phyloP scores from a whole-genome alignment of 2,329 filamentous ascomycete species.

The Colletotrichum navitas region DNA sequence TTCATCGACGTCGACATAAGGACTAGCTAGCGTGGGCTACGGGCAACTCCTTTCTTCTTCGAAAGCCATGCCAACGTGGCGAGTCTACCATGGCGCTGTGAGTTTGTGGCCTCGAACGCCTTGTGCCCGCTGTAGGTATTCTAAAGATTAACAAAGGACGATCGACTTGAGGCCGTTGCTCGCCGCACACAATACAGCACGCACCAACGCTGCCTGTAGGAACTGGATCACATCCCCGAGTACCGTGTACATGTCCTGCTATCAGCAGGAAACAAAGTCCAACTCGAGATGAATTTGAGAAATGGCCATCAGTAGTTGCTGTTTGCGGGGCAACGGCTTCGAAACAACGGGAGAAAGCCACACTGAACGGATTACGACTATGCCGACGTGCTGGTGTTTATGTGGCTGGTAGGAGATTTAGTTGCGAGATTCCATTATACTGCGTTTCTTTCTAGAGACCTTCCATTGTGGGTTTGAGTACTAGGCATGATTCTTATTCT shows the following conservation, averaged over 20 bases:
- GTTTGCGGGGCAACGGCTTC: constrained; percentile 3
- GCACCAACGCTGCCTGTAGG: constrained; percentile 1
- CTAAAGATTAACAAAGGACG: constrained; percentile 26
- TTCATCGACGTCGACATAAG: not conserved
- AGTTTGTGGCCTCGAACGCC: not conserved
- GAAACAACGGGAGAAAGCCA: not conserved
- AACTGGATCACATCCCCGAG: not conserved
- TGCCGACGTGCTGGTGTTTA: too few species aligned
- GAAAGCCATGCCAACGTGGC: constrained; percentile 3
- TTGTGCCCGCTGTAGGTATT: not conserved
- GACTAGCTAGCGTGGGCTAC: not conserved
- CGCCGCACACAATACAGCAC: not conserved
- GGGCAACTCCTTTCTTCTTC: constrained; percentile 20
- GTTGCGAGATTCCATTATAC: too few species aligned
- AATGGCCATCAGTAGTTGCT: constrained; percentile 10
- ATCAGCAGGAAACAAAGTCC: constrained; percentile 1
- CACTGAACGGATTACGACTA: too few species aligned
- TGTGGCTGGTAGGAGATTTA: too few species aligned
- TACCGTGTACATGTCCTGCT: constrained; percentile 16
- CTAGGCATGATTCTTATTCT: too few species aligned
- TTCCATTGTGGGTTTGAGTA: too few species aligned
- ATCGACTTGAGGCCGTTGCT: constrained; percentile 29
- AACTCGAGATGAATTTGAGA: not conserved
- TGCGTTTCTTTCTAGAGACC: too few species aligned
- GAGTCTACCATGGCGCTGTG: not conserved